Conservation (phyloP, 805 yeast genomes). For the Yarrowia yakushimensis region DNA sequence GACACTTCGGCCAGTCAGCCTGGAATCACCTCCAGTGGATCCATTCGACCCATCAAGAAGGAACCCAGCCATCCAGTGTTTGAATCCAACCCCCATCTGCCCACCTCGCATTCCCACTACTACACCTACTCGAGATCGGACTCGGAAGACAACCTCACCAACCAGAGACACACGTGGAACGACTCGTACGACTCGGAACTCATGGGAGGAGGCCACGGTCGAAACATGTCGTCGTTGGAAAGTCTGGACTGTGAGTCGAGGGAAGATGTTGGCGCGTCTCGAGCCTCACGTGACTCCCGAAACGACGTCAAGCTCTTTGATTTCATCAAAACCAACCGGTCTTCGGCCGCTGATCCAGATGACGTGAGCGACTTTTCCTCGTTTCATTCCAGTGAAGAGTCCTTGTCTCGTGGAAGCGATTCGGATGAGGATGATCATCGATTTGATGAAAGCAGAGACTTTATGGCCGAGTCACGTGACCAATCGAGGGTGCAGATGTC, state of each 20-base stretch:
- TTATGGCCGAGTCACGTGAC: slow-evolving; percentile 14
- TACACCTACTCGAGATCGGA: background rate
- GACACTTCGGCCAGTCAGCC: background rate
- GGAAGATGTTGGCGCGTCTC: no score
- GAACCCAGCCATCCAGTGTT: slow-evolving; percentile 10
- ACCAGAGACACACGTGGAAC: slow-evolving; percentile 22
- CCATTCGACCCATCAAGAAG: slow-evolving; percentile 15
- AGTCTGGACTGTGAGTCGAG: background rate
- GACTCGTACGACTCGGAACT: slow-evolving; percentile 22
- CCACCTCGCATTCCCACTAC: slow-evolving; percentile 2
- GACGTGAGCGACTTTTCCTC: slow-evolving; percentile 11
- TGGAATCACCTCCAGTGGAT: slow-evolving; percentile 4
- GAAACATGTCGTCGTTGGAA: background rate
- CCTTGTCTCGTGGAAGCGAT: background rate
- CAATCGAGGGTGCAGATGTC: background rate
- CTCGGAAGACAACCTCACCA: background rate
- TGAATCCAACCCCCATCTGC: background rate
- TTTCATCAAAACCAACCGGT: slow-evolving; percentile 1
- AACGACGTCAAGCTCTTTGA: slow-evolving; percentile 20
- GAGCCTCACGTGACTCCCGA: background rate
- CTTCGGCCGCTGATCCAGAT: background rate
- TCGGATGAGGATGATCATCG: background rate
- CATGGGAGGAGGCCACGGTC: background rate
- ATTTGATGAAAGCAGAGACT: background rate
- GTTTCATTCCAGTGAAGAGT: background rate